These are phyloP conservation scores for Gaertneriomyces semiglobifer DNA, from an alignment of 192 early-diverging fungal genomes.

Conservation along the genomic window DNA sequence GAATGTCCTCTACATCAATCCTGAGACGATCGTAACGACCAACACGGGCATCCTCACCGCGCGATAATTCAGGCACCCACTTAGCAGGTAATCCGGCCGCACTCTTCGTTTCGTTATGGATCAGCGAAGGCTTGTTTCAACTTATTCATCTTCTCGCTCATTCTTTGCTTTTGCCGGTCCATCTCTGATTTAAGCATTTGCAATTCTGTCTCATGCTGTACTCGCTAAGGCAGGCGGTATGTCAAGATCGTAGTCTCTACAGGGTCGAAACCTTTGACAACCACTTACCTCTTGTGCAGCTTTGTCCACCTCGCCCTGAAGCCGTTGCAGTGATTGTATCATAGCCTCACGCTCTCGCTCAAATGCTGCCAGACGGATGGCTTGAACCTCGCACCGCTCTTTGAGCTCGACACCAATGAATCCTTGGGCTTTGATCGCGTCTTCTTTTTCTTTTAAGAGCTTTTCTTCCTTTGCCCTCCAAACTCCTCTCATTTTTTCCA, in stretches of 20 bases:
- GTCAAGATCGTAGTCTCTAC: no score
- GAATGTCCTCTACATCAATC: no score
- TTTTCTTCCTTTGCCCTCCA: slow-evolving; percentile 49
- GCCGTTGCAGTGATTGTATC: slow-evolving; percentile 20
- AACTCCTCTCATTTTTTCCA: slow-evolving; percentile 30
- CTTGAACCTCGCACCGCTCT: slow-evolving; percentile 26
- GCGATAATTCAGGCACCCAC: no score
- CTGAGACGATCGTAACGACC: no score
- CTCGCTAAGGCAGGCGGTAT: background rate
- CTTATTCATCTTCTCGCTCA: slow-evolving; percentile 34
- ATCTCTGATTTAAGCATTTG: slow-evolving; percentile 25
- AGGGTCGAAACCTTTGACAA: no score
- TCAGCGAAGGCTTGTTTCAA: slow-evolving; percentile 28
- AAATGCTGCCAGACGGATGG: slow-evolving; percentile 23
- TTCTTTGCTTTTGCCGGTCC: slow-evolving; percentile 31
- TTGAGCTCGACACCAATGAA: slow-evolving; percentile 27
- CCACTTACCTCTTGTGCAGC: slow-evolving; percentile 11
- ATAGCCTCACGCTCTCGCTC: slow-evolving; percentile 42
- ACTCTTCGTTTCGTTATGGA: background rate
- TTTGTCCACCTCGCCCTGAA: slow-evolving; percentile 28
- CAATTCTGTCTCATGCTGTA: slow-evolving; percentile 36
- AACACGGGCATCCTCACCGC: no score
- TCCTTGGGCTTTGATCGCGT: slow-evolving; percentile 19
- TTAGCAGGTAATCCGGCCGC: no score
- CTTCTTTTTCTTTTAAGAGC: slow-evolving; percentile 33